Base-by-base conservation (phyloP, 495 filamentous ascomycete genomes). In the Trichoderma reesei region DNA sequence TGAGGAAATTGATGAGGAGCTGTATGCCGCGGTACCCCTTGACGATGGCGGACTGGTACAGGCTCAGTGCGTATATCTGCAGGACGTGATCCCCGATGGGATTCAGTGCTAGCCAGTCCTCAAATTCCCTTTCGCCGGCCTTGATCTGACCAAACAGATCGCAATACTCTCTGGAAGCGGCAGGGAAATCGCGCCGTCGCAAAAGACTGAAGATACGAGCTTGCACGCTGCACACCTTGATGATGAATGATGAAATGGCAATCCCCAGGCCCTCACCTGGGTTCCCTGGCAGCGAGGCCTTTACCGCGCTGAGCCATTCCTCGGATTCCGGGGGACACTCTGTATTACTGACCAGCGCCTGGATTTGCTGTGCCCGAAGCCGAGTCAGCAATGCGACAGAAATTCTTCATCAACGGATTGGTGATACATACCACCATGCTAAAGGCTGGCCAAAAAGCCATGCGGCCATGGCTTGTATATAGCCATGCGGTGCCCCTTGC, bases 1-100 rank as follows among this genome's bases (percentile, higher is more conserved):
- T 61, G 36, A 61, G 59, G 9, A 61, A 20, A 18, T 61, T 61
- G 59, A 61, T 61, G 36, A 61, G 33, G 11, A 41, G 36, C 59
- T 41, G 34, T 10, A 41, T 26, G 34, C 14, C 36, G 13, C 41
- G 34, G 18, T 39, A 41, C 3, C 59, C 34, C 13, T 38, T 39
- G 59, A 61, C 36, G 18, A 61, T 26, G 18, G 36, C 34, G 1
- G 59, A 39, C 6, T 39, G 39, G 59, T 61, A 61, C 9, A 39
- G n/a, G 34, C 59, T 61, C 6, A 38, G n/a, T 36, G 13, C 34
- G 59, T 61, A 61, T 2, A 41, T 41, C 33, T 61, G 14, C 36
- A 39, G 36, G 6, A 38, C 16, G 14, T 61, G 18, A 20, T 31
- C n/a, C 14, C 14, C 39, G 5, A n/a, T 39, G 10, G 59, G 59